A percentile compares a stretch with the other conserved stretches of the same genome.
phyloP scores from a whole-genome alignment of 441 rosid species.

The Adansonia grandidieri region DNA sequence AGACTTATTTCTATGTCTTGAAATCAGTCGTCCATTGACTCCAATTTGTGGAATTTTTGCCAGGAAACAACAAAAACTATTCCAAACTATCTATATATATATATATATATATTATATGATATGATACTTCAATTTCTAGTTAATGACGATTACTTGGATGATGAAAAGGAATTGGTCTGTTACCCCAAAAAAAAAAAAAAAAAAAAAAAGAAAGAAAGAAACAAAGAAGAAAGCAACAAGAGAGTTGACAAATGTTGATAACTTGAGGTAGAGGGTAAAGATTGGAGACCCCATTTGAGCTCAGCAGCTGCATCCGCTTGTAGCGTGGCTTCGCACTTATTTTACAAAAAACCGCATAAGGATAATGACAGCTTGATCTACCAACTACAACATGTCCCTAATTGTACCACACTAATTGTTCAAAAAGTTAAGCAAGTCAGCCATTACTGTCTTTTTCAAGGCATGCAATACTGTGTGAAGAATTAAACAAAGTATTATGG shows the following conservation, averaged over 20 bases:
- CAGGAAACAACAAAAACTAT: neutral
- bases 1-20: neutral
- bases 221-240: neutral
- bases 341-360: too few relatives aligned
- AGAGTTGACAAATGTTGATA: slow-evolving; percentile 52
- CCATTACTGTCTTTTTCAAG: slow-evolving; percentile 33
- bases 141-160: slow-evolving; percentile 29
- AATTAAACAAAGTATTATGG: neutral
- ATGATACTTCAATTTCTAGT: neutral
- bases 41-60: neutral
- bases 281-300: slow-evolving; percentile 29
- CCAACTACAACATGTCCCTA: neutral
- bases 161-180: slow-evolving; percentile 30
- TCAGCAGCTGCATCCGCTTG: slow-evolving; percentile 42
- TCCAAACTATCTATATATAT: neutral
- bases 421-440: slow-evolving; percentile 10
- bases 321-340: slow-evolving; percentile 11
- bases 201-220: neutral
- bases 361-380: neutral
- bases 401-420: too few relatives aligned
- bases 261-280: slow-evolving; percentile 24
- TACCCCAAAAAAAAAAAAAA: slow-evolving; percentile 12
- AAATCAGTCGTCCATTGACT: neutral
- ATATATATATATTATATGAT: neutral
- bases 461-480: neutral